Evolutionary conservation across 305 asterid species (phyloP).

Genomic region (Solanum hybrid): DNA sequence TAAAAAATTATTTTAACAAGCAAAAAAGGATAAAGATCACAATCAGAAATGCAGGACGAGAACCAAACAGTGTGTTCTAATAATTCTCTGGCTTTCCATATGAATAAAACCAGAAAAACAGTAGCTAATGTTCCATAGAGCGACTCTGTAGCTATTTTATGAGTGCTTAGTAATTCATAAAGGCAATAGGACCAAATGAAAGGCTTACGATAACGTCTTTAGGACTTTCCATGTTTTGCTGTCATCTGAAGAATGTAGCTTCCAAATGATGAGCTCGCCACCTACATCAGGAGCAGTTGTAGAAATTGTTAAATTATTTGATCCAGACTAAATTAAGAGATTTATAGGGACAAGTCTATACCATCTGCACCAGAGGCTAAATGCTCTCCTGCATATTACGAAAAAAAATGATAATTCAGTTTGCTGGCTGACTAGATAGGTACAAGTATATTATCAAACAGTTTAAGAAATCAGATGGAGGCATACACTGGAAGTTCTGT

Average conservation of each 20-base stretch:
- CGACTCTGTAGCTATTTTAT: background rate
- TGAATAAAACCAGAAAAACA: background rate
- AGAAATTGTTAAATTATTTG: background rate
- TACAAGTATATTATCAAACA: background rate
- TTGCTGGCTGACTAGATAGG: background rate
- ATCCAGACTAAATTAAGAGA: background rate
- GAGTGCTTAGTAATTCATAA: background rate
- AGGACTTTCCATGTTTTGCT: slow-evolving; percentile 77
- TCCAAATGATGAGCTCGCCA: slow-evolving; percentile 86
- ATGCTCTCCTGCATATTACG: slow-evolving; percentile 56
- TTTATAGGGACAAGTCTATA: slow-evolving; percentile 16
- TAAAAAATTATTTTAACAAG: background rate
- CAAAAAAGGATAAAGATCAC: background rate
- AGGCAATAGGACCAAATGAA: background rate
- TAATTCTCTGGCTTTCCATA: background rate
- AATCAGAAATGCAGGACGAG: background rate
- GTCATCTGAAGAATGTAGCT: slow-evolving; percentile 48
- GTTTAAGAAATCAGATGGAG: background rate
- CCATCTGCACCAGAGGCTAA: slow-evolving; percentile 99
- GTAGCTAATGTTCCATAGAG: background rate
- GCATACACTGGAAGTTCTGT: background rate
- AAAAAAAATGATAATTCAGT: background rate
- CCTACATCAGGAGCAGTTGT: slow-evolving; percentile 32
- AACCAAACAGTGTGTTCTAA: background rate
- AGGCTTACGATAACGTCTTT: slow-evolving; percentile 71